Evolutionary conservation across 805 yeast genomes (phyloP).

Genomic region (Wickerhamiella azymoides): DNA sequence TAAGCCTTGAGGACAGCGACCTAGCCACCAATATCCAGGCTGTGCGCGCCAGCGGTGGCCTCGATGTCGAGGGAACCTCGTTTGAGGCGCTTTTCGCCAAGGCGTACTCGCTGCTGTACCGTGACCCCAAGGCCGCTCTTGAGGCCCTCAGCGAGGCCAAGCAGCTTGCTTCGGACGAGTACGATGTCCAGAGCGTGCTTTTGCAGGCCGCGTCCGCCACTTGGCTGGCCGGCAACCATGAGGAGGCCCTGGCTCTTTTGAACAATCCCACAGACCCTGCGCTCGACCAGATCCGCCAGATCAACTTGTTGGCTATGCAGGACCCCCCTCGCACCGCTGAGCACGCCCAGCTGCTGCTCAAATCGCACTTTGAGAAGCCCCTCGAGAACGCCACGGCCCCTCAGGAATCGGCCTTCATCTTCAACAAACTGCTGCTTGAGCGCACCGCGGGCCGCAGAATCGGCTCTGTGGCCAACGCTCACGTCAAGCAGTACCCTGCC

Average conservation of each 20-base stretch:
- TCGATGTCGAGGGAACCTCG: conserved; percentile 17
- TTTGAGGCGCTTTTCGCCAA: conserved; percentile 52
- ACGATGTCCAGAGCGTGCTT: conserved; percentile 37
- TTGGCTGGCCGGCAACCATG: conserved; percentile 27
- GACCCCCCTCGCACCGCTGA: conserved; percentile 7
- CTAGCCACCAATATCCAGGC: conserved; percentile 53
- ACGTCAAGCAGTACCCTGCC: conserved; percentile 11
- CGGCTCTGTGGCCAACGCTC: conserved; percentile 14
- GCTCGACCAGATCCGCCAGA: conserved; percentile 31
- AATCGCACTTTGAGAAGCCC: conserved; percentile 8
- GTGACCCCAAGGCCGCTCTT: conserved; percentile 27
- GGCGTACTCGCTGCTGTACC: conserved; percentile 27
- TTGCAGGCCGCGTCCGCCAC: conserved; percentile 47
- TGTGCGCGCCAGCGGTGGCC: conserved; percentile 26
- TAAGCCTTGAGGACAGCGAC: conserved; percentile 30
- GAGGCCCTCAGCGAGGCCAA: conserved; percentile 34
- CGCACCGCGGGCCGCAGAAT: conserved; percentile 25
- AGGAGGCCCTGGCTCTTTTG: conserved; percentile 29
- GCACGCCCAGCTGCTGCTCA: conserved; percentile 12
- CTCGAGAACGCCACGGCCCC: conserved; percentile 16
- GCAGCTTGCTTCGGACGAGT: conserved; percentile 28
- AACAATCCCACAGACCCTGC: conserved; percentile 29
- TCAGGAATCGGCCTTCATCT: conserved; percentile 25
- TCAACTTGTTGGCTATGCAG: conserved; percentile 23
- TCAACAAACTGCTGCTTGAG: conserved; percentile 31